Percentiles rank a stretch among this genome's conserved stretches.
Conservation (phyloP, 129 eudicot species). For the Saposhnikovia divaricata region DNA sequence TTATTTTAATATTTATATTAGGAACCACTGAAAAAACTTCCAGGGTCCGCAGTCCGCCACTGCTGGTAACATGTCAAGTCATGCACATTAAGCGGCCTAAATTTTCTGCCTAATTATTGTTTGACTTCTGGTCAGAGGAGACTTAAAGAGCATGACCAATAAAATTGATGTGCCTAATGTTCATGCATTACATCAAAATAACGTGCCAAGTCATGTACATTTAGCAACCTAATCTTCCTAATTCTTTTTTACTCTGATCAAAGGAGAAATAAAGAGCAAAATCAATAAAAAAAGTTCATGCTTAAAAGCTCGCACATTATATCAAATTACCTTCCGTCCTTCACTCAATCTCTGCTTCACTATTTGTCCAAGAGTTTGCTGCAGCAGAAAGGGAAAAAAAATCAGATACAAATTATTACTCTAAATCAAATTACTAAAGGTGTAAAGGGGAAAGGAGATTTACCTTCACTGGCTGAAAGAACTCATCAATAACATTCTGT, state of each 20-base stretch:
- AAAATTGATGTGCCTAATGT: background rate
- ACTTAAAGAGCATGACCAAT: background rate
- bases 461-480: constrained; percentile 80
- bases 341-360: constrained; percentile 85
- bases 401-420: background rate
- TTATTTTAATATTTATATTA: too few species aligned
- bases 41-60: too few species aligned
- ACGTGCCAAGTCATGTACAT: background rate
- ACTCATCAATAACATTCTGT: constrained; percentile 74
- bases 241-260: background rate
- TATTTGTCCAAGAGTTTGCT: constrained; percentile 89
- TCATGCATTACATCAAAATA: background rate
- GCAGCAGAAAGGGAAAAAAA: constrained; percentile 18
- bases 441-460: background rate
- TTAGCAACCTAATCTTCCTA: background rate
- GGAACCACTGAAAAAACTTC: too few species aligned
- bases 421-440: constrained; percentile 8
- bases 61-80: background rate
- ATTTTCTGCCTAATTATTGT: background rate
- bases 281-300: background rate
- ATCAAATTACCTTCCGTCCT: constrained; percentile 76
- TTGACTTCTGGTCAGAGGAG: background rate
- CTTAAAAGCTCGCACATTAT: background rate
- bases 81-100: background rate
- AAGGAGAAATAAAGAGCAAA: background rate